Evolutionary conservation across 2,329 filamentous ascomycete species (phyloP).

Genomic region (Bipolaris bicolor): DNA sequence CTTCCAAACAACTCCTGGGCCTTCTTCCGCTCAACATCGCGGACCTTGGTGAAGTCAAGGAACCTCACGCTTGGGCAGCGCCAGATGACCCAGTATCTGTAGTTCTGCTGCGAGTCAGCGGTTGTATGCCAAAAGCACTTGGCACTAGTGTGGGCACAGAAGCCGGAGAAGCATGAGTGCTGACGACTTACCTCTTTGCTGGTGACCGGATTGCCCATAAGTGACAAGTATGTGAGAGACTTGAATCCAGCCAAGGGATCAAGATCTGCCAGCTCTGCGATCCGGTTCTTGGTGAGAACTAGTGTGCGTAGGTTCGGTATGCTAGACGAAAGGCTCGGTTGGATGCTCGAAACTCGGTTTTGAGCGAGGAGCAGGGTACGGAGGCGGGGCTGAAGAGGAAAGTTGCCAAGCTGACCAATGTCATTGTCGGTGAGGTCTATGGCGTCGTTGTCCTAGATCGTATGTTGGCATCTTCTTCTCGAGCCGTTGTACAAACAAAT

Average conservation of each 20-base stretch:
- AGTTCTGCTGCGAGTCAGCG: conserved; percentile 66
- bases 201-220: conserved; percentile 87
- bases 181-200: conserved; percentile 76
- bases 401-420: conserved; percentile 86
- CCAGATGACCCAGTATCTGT: conserved; percentile 91
- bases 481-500: neutral
- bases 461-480: neutral
- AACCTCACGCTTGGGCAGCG: conserved; percentile 83
- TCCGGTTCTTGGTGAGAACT: conserved; percentile 80
- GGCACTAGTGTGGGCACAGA: conserved; percentile 22
- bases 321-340: conserved; percentile 73
- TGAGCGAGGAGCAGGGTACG: conserved; percentile 86
- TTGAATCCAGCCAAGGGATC: conserved; percentile 75
- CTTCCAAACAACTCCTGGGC: conserved; percentile 86
- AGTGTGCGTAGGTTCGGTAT: conserved; percentile 83
- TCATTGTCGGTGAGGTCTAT: conserved; percentile 99
- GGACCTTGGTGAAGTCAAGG: conserved; percentile 91
- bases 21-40: conserved; percentile 77
- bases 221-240: conserved; percentile 76
- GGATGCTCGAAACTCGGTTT: conserved; percentile 85
- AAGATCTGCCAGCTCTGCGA: conserved; percentile 84
- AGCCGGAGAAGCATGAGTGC: conserved; percentile 1
- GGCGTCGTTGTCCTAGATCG: conserved; percentile 80
- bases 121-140: conserved; percentile 13
- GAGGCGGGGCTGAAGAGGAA: conserved; percentile 87